Percentiles rank a stretch among this genome's conserved stretches.
Conservation (phyloP, 495 filamentous ascomycete species). For the Cudoniella acicularis region DNA sequence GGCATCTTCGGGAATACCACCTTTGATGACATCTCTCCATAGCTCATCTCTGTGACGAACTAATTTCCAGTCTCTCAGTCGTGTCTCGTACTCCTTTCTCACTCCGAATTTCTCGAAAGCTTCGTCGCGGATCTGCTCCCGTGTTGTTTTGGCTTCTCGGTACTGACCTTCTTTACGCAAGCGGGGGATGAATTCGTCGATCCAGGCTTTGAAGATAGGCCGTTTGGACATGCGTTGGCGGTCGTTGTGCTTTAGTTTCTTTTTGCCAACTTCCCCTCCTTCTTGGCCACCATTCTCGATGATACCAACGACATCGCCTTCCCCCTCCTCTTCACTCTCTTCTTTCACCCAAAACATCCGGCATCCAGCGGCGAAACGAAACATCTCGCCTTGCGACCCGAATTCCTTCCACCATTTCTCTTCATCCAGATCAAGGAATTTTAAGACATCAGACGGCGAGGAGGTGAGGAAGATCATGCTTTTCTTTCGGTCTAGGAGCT, state of each 20-base stretch:
- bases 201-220: constrained; percentile 45
- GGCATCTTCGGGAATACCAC: constrained; percentile 26
- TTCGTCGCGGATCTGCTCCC: constrained; percentile 20
- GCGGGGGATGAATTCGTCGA: constrained; percentile 50
- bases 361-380: constrained; percentile 48
- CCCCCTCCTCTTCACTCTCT: constrained; percentile 5
- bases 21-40: constrained; percentile 20
- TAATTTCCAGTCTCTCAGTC: constrained; percentile 13
- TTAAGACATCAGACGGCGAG: constrained; percentile 47
- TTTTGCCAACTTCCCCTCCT: constrained; percentile 27
- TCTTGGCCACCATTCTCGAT: constrained; percentile 22
- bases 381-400: constrained; percentile 47
- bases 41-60: constrained; percentile 19
- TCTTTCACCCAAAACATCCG: constrained; percentile 47
- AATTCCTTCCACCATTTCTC: constrained; percentile 43
- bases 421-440: constrained; percentile 54
- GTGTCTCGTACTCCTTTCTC: constrained; percentile 29
- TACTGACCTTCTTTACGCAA: constrained; percentile 9
- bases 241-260: constrained; percentile 48
- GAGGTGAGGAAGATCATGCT: constrained; percentile 53
- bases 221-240: constrained; percentile 43
- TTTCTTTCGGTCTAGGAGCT: constrained; percentile 48
- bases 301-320: constrained; percentile 15
- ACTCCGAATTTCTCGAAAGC: constrained; percentile 20
- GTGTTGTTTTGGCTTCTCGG: constrained; percentile 1